Evolutionary conservation across 805 yeast species (phyloP).

Genomic region (Starmera caribaea): DNA sequence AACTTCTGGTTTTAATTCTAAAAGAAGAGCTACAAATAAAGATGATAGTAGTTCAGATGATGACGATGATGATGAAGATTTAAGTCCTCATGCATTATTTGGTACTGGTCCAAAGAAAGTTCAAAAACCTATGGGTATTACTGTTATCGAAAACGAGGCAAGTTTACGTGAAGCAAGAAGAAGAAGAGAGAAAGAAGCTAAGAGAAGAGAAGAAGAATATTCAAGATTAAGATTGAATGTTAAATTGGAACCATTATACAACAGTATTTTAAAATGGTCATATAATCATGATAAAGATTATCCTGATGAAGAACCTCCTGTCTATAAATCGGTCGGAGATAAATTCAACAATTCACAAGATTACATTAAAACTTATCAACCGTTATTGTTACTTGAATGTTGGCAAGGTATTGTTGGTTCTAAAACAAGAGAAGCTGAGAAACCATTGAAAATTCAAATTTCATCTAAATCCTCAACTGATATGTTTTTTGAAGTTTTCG

Average conservation of each 20-base stretch:
- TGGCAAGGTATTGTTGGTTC: slow-evolving; percentile 86
- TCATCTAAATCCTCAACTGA: slow-evolving; percentile 82
- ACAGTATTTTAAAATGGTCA: slow-evolving; percentile 66
- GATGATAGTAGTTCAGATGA: slow-evolving; percentile 21
- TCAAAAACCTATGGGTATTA: slow-evolving; percentile 8
- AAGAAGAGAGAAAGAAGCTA: slow-evolving; percentile 19
- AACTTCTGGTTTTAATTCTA: slow-evolving; percentile 37
- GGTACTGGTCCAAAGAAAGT: slow-evolving; percentile 1
- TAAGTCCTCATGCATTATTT: slow-evolving; percentile 22
- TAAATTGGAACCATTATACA: slow-evolving; percentile 66
- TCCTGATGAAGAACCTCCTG: slow-evolving; percentile 42
- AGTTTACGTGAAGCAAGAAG: slow-evolving; percentile 23
- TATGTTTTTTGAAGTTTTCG: slow-evolving; percentile 80
- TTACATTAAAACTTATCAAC: slow-evolving; percentile 64
- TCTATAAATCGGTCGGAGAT: slow-evolving; percentile 34
- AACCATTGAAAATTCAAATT: slow-evolving; percentile 55
- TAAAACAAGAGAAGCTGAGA: slow-evolving; percentile 42
- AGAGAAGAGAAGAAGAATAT: slow-evolving; percentile 52
- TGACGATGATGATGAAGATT: slow-evolving; percentile 30
- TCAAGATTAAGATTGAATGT: slow-evolving; percentile 77
- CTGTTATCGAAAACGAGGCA: slow-evolving; percentile 21
- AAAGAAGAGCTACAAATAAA: slow-evolving; percentile 19
- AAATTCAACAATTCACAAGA: slow-evolving; percentile 49
- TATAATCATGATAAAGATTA: slow-evolving; percentile 44
- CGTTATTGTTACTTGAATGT: slow-evolving; percentile 77